Base-by-base conservation (phyloP, 2,329 filamentous ascomycete genomes). In the Trichoderma sp. region DNA sequence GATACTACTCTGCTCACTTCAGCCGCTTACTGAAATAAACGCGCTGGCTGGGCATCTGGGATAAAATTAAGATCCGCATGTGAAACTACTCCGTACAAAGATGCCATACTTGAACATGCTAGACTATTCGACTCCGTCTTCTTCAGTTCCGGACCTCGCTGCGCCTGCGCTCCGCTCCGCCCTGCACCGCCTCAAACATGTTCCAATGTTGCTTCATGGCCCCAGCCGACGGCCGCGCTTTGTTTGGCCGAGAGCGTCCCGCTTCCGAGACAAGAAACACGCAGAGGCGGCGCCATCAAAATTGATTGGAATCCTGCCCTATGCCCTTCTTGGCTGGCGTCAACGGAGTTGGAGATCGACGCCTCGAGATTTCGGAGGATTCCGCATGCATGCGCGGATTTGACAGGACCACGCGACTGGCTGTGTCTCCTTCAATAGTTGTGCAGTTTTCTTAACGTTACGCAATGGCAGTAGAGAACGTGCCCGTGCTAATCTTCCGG, bases 151-250 rank as follows among this genome's bases (percentile, higher is more conserved):
- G n/a, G 50, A 53, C 50, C n/a, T 53, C 50, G 50, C 50, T 24
- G n/a, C 50, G n/a, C 50, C 50, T 53, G 50, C 35, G 38, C 38
- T 27, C 38, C 59, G 59, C n/a, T 31, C 59, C 59, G 38, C 38
- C 27, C 29, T 64, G 59, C 69, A 50, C 69, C 59, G 69, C 69
- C 69, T 64, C 69, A 64, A 53, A 63, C 69, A 71, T 71, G 66
- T 59, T 53, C 24, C 64, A 41, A 41, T 56, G 53, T 35, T 59
- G 6, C 18, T 21, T 45, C 38, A 45, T 45, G 38, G 38, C 45
- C 41, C 18, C 41, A 50, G 41, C 41, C 41, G 41, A 50, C 41
- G 41, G 18, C 41, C 45, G n/a, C 11, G 50, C 50, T 53, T 63
- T 53, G 69, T 21, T 64, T 72, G 69, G 69, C n/a, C 59, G 38